Evolutionary conservation across 345 rosid species (phyloP), one percentile per base, ranked within the genome.

Genomic region (Raphanus sativus): DNA sequence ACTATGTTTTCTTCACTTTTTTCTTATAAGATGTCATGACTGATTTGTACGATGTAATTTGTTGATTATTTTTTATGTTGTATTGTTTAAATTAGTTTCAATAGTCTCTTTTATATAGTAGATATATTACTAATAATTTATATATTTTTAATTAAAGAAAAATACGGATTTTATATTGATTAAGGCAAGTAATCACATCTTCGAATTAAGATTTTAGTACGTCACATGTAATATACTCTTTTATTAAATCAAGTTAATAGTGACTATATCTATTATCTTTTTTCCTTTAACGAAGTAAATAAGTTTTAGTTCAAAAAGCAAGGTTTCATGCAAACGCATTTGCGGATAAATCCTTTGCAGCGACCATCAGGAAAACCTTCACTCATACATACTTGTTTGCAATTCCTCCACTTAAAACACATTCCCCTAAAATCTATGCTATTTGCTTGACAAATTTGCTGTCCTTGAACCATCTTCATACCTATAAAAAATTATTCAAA

Each of bases 361-460:
- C 15, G 24, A 58, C 74, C 75, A 45, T 71, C 58, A 3, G 66
- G 8, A 1, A 59, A 59, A 8, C 56, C 75, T 71, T 71, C 56
- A 2, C 66, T 59, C 0, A 36, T 4, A 16, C 75, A 70, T 3
- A 70, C 66, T 25, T 2, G 34, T 11, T 2, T 24, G 36, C 65
- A 42, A 38, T 8, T 59, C 4, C 66, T 58, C 75, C 66, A 59
- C 0, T n/a, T 59, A 24, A 36, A 0, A 36, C 66, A 70, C 10
- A 58, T 8, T 0, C 40, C 75, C 25, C n/a, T 25, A 17, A 3
- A 60, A 3, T 26, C 0, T 7, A n/a, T 0, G 17, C 58, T 71
- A 12, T 3, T 60, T 59, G 67, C 0, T 40, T 60, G 17, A 3
- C 75, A 71, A 11, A 28, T 71, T 38, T 60, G 42, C 60, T 60